Base-by-base conservation (phyloP, 31 red algal species). In the Odonthalia washingtoniensis region DNA sequence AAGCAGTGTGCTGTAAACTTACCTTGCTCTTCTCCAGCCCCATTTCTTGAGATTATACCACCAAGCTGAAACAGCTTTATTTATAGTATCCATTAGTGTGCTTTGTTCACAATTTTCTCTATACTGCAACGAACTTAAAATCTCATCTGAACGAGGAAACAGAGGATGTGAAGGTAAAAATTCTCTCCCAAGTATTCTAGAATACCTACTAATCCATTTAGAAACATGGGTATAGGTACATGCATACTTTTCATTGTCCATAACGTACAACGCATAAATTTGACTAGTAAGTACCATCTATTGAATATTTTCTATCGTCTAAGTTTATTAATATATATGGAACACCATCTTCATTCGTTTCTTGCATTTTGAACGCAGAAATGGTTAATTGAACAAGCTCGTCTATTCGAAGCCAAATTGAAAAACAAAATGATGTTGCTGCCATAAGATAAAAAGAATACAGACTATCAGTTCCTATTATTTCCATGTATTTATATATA, bases 331-430 rank as follows among this genome's bases (percentile, higher is more conserved):
- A 0, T 34, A 80, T 62, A 80, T 18, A 80, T 57, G 42, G 46
- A 31, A 60, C 46, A 6, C 45, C 45, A 34, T 26, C 40, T 0
- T 80, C 3, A 27, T 80, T 80, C 9, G 21, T 33, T 45, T 26
- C 40, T 31, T 43, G 46, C 76, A 38, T 33, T 5, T 60, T 52
- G 3, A 27, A 46, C 34, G 28, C 46, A 30, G 31, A 38, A 38
- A 43, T 5, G 6, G 16, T 60, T 32, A 80, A 24, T 24, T 80
- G 42, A n/a, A 80, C 76, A 9, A 63, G 42, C 28, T 60, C 76
- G 0, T 80, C 76, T 31, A 80, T 80, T 26, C 76, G 45, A 27
- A 60, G 41, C 76, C 45, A 80, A n/a, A 80, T 9, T 6, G 43
- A 0, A 32, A 80, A 62, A 80, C 76, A 80, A 18, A 80, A 60